A percentile compares a stretch with the other conserved stretches of the same genome.
Evolutionary conservation across 2,329 filamentous ascomycete genomes (phyloP).

Genomic region (Dactylellina drechsleri): DNA sequence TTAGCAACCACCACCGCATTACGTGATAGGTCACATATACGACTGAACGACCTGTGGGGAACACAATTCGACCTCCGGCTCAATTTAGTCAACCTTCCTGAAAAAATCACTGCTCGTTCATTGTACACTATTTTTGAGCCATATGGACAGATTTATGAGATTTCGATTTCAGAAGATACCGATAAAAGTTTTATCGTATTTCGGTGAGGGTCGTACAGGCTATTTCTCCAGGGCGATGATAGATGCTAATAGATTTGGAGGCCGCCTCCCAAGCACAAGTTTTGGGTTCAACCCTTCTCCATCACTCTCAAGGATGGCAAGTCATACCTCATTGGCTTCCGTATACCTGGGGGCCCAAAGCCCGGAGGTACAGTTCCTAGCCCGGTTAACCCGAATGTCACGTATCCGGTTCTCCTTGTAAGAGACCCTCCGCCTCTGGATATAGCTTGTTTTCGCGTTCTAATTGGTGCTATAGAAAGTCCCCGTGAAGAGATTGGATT

Average conservation of each 20-base stretch:
- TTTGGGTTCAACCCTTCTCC: conserved; percentile 64
- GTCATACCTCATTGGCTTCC: conserved; percentile 57
- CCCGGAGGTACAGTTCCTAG: conserved; percentile 55
- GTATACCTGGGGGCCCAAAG: conserved; percentile 48
- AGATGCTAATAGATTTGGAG: background rate
- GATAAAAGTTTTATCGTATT: conserved; percentile 16
- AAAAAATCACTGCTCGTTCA: conserved; percentile 15
- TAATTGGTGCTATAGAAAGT: conserved; percentile 61
- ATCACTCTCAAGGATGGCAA: conserved; percentile 1
- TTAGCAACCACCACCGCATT: no score
- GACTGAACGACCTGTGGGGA: conserved; percentile 3
- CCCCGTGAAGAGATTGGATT: conserved; percentile 66
- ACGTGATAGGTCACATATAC: background rate
- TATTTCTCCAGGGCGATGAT: background rate
- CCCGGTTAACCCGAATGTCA: conserved; percentile 58
- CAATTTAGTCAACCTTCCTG: conserved; percentile 27
- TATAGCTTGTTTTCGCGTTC: background rate
- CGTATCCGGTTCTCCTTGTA: conserved; percentile 54
- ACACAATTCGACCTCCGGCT: conserved; percentile 13
- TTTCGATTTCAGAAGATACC: conserved; percentile 27
- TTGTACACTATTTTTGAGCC: conserved; percentile 16
- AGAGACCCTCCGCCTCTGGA: background rate
- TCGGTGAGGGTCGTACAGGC: conserved; percentile 19
- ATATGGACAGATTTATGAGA: conserved; percentile 20
- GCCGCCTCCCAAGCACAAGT: conserved; percentile 63